Evolutionary conservation across 2,329 filamentous ascomycete species (phyloP).

Genomic region (Neonectria sp.): DNA sequence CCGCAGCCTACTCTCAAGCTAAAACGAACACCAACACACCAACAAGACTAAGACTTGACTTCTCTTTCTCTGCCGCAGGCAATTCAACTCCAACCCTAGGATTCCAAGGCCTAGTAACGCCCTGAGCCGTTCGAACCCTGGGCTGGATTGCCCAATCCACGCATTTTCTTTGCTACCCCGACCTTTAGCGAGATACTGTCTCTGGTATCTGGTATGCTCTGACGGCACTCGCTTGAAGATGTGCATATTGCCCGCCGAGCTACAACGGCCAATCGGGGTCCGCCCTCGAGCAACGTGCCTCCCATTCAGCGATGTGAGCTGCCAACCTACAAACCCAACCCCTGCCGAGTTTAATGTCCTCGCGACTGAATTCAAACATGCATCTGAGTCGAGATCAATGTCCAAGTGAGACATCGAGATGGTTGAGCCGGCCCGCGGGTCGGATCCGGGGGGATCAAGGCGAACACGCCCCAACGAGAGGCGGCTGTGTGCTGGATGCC

Average conservation of each 20-base stretch:
- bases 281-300: constrained; percentile 45
- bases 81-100: constrained; percentile 13
- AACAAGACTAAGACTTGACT: constrained; percentile 24
- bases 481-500: constrained; percentile 1
- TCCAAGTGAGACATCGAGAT: constrained; percentile 33
- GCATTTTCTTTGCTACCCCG: constrained; percentile 38
- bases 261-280: constrained; percentile 40
- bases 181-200: constrained; percentile 44
- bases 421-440: constrained; percentile 9
- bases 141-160: constrained; percentile 38
- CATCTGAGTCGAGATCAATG: constrained; percentile 16
- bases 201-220: constrained; percentile 32
- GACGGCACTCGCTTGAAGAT: constrained; percentile 33
- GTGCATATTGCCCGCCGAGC: constrained; percentile 34
- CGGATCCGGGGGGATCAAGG: background rate
- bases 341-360: constrained; percentile 29
- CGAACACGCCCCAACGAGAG: background rate
- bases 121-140: constrained; percentile 17
- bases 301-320: constrained; percentile 35
- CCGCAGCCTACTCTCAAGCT: constrained; percentile 34
- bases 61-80: constrained; percentile 27
- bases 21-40: constrained; percentile 32
- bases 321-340: constrained; percentile 19
- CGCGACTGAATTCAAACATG: constrained; percentile 23
- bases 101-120: constrained; percentile 8